Base-by-base conservation (phyloP, 176 grass and related monocot species). In the Urochloa ruziziensis region DNA sequence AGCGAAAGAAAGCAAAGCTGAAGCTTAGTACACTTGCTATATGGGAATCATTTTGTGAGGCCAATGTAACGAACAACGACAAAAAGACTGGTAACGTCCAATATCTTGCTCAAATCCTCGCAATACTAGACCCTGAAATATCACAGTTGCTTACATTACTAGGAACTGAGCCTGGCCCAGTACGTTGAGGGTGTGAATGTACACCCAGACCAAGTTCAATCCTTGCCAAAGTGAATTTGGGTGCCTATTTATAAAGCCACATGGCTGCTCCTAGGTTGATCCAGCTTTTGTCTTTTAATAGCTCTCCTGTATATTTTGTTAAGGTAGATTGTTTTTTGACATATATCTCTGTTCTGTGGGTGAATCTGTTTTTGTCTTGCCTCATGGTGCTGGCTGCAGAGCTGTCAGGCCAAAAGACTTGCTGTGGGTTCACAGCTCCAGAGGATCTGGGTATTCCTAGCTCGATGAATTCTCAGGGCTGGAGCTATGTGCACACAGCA, bases 31-130 rank as follows among this genome's bases (percentile, higher is more conserved):
- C 82, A 80, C 89, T 75, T 88, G 53, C 80, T 80, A 88, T 98
- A 33, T 98, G 92, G 87, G 96, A 98, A 93, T 84, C 92, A 72
- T 89, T 98, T 75, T 86, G 95, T 5, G 93, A 98, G 71, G 91
- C 91, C 42, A 90, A 49, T 78, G 52, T 71, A 74, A 62, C 80
- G 70, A 77, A 87, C 70, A 88, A 84, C 16, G 82, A 88, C 18
- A 81, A 46, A 37, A 90, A 82, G 52, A 82, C 62, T 73, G 91
- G 92, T 97, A 98, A 75, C 30, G 75, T 62, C 16, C 32, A 13
- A 49, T 85, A 73, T 40, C 36, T 79, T 74, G 28, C 42, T 84
- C 29, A 79, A 73, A 49, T 52, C 40, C 11, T 39, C 84, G 83
- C 4, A 23, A 33, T 67, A 72, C 43, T 84, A 64, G 56, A 72